These are phyloP conservation scores for Neoboletus brunneissimus DNA, from an alignment of 768 basidiomycete species.

Conservation along the genomic window DNA sequence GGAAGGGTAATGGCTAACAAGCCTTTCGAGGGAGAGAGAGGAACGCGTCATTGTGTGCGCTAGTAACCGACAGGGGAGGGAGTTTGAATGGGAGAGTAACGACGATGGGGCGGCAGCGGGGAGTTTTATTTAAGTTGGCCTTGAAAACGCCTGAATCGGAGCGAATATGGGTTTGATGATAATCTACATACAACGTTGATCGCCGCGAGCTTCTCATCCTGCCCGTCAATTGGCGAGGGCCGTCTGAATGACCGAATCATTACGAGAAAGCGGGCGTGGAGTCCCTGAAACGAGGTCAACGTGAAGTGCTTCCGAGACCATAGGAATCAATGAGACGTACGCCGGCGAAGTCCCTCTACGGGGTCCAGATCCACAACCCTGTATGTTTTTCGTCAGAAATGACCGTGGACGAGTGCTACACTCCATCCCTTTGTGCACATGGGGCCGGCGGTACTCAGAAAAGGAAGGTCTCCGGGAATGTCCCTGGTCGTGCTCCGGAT, in stretches of 20 bases:
- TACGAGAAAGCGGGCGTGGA: slow-evolving; percentile 31
- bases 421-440: neutral
- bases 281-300: slow-evolving; percentile 29
- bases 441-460: slow-evolving; percentile 2
- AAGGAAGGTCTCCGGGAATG: slow-evolving; percentile 3
- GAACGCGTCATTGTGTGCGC: slow-evolving; percentile 1
- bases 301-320: slow-evolving; percentile 11
- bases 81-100: slow-evolving; percentile 3
- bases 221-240: slow-evolving; percentile 29
- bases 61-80: neutral
- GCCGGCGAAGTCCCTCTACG: slow-evolving; percentile 4
- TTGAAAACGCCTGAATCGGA: slow-evolving; percentile 27
- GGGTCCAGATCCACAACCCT: slow-evolving; percentile 1
- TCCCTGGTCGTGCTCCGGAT: neutral
- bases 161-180: slow-evolving; percentile 35
- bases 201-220: slow-evolving; percentile 34
- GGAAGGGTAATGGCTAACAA: slow-evolving; percentile 14
- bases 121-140: slow-evolving; percentile 27
- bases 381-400: slow-evolving; percentile 8
- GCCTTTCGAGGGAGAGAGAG: slow-evolving; percentile 17
- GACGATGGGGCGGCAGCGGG: slow-evolving; percentile 10
- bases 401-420: neutral
- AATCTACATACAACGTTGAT: slow-evolving; percentile 37
- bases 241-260: slow-evolving; percentile 33
- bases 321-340: slow-evolving; percentile 5